Evolutionary conservation across 2,329 filamentous ascomycete species (phyloP), one percentile per base, ranked within the genome.

Genomic region (Aureobasidium zeae): DNA sequence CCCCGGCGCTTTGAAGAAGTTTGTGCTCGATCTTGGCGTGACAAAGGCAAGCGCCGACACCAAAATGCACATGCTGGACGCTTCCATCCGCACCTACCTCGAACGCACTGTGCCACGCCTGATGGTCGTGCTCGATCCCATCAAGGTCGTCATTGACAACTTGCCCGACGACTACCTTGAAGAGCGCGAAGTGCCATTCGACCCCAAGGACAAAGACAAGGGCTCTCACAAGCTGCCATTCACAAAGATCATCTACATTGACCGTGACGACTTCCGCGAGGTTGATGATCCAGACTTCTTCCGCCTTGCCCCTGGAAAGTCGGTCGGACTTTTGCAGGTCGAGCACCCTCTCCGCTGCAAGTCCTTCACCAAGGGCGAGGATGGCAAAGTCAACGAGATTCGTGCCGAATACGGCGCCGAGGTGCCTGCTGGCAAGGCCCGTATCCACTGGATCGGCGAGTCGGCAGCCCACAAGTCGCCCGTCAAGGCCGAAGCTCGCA

Each of bases 1-100:
- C 1, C 86, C 89, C 0, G 85, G 84, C 17, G 88, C 87, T 2
- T 83, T 95, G 48, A 76, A 94, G 46, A 81, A 85, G 44, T 96
- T 95, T 55, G 79, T 95, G 47, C 86, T 86, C 53, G 87, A 94
- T 63, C 77, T 95, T 15, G 89, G 88, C 22, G 87, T 95, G 28
- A 94, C 88, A 0, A 93, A 87, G 25, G 74, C 81, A 28, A 76
- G 77, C 41, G 83, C 82, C 3, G 78, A 84, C 50, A 94, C 94
- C 53, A 79, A 89, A 60, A 80, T 86, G 34, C 66, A 73, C 45
- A 79, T 83, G n/a, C 86, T 96, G 49, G 89, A 96, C 57, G 79
- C 89, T 58, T 80, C 78, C 0, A 78, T 96, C 48, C 79, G 89
- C 16, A 79, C 79, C 51, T 93, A 94, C 60, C 79, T 96, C 11